phyloP scores from a whole-genome alignment of 1,284 basidiomycete species.

The Ceratobasidium sp. region DNA sequence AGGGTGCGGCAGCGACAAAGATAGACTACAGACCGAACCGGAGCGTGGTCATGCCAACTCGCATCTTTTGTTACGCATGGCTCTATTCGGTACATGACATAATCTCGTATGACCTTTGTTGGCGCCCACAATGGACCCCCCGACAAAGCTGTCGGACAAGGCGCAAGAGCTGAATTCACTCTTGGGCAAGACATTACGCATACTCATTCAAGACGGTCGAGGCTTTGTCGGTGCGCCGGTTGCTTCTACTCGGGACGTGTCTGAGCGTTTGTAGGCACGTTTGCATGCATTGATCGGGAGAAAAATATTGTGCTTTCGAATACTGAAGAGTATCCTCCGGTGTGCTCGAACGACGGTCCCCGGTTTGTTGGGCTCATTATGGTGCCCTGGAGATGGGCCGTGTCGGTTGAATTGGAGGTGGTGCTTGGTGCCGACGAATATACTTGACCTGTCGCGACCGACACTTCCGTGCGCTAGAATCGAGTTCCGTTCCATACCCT shows the following conservation, averaged over 20 bases:
- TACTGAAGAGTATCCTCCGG: slow-evolving; percentile 39
- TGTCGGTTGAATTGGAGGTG: slow-evolving; percentile 40
- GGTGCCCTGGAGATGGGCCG: slow-evolving; percentile 42
- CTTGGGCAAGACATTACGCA: slow-evolving; percentile 18
- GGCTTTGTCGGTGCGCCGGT: slow-evolving; percentile 38
- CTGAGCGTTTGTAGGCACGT: slow-evolving; percentile 24
- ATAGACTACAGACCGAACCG: slow-evolving; percentile 1
- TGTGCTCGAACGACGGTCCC: slow-evolving; percentile 2
- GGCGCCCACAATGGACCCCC: slow-evolving; percentile 8
- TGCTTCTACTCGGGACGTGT: not conserved
- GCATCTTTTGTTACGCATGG: slow-evolving; percentile 7
- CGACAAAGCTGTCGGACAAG: slow-evolving; percentile 7
- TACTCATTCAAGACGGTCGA: slow-evolving; percentile 41
- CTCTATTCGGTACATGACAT: slow-evolving; percentile 10
- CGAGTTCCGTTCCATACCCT: not conserved
- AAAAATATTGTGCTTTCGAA: slow-evolving; percentile 42
- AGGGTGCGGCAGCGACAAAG: not conserved
- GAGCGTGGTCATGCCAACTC: slow-evolving; percentile 15
- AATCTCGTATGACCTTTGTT: not conserved
- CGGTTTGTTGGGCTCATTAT: slow-evolving; percentile 43
- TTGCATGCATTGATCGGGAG: slow-evolving; percentile 42
- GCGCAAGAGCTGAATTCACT: slow-evolving; percentile 9
- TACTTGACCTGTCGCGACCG: not conserved
- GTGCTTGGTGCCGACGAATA: not conserved
- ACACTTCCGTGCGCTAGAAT: not conserved